Base-by-base conservation (phyloP, 163 green algal genomes). In the Botryococcus braunii region DNA sequence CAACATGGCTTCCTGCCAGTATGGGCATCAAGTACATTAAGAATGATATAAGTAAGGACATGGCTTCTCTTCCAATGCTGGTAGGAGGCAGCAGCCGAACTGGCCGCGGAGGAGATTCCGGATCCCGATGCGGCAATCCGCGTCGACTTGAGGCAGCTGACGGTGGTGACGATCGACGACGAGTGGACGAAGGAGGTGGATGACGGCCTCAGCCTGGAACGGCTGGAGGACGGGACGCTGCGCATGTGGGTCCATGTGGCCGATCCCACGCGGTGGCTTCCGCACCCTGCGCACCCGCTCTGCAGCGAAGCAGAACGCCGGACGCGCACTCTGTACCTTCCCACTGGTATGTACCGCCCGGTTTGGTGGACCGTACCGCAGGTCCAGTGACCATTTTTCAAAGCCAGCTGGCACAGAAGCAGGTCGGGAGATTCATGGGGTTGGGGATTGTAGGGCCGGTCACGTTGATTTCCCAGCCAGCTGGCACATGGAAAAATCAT, bases 211-310 rank as follows among this genome's bases (percentile, higher is more conserved):
- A 82, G 62, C 7, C 59, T 88, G n/a, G 84, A 91, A 70, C 32
- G 32, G 2, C 62, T 92, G n/a, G 39, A 69, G 4, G 77, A 73
- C 8, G 83, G 82, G 23, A 31, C 72, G 3, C 21, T 65, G 62
- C 63, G 79, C 41, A 60, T 97, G 47, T 96, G 89, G 87, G 79
- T 96, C 29, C 92, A 98, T 74, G 82, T 98, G 34, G 92, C 92
- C 5, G 93, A 98, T 70, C 89, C 92, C 39, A 88, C 85, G 1
- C 78, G 92, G 35, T 97, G 82, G 83, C 63, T 97, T 11, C n/a
- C n/a, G n/a, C 11, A 27, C 21, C 71, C 41, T 39, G 71, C 71
- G 47, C 60, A 60, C 34, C 27, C 70, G 38, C 57, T 86, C 35
- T 75, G 81, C 39, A 11, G 49, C 3, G 83, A 92, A 70, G 92